Evolutionary conservation across 768 basidiomycete genomes (phyloP), one percentile per base, ranked within the genome.

Genomic region (Hygrophorus pudorinus): DNA sequence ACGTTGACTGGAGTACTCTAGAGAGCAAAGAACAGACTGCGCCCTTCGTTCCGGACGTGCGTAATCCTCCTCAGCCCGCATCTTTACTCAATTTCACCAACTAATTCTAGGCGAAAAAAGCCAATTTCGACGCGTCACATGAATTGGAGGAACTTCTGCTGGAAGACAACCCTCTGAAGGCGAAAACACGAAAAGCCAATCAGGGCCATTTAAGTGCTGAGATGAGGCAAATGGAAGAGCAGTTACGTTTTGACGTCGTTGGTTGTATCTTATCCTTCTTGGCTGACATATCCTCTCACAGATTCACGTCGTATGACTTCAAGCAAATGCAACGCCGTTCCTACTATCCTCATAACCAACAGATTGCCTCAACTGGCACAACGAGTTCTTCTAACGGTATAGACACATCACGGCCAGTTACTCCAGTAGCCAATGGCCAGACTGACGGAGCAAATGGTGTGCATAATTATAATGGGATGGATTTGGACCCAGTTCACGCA

Each of bases 91-190:
- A 28, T 44, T 51, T 44, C 36, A 47, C 30, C 21, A 34, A 37
- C 28, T 20, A 27, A 29, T 37, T 41, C 10, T 56, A 98, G 93
- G 81, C 83, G n/a, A 98, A 97, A 68, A 96, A 96, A 64, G 91
- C 94, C 24, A 97, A 99, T 62, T 99, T 99, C 58, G 94, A 99
- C 59, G 93, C 94, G 20, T 97, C 94, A 10, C 93, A 98, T 57
- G 94, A 99, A 63, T 67, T 99, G 29, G 94, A 99, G 58, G 94
- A 99, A 64, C 71, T 99, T 16, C 63, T 99, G 9, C 66, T 99
- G 13, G 94, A 99, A 63, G 93, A 97, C 58, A 97, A 98, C 54
- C 94, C 94, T 34, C 70, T 99, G 44, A 97, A 97, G 59, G 93
- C 94, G 7, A 83, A 90, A 57, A 81, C 85, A 49, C 79, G 94